phyloP scores from a whole-genome alignment of 345 rosid species.

The Rhizophora apiculata region DNA sequence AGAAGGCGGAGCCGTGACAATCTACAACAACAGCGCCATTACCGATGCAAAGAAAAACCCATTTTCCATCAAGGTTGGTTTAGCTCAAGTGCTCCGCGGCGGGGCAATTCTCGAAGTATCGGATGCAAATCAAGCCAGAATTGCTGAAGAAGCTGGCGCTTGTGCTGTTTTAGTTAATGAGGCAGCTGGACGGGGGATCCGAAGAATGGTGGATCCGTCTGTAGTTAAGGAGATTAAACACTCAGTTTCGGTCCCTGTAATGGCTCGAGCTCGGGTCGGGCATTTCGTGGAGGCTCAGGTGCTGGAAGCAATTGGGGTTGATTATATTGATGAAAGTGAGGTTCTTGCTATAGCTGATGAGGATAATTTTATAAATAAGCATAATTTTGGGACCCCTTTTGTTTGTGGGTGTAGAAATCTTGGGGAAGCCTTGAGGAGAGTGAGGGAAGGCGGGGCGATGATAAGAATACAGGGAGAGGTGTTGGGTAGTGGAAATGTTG shows the following conservation, averaged over 20 bases:
- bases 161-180: conserved; percentile 23
- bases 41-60: conserved; percentile 22
- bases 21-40: conserved; percentile 21
- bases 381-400: conserved; percentile 43
- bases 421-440: conserved; percentile 47
- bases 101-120: conserved; percentile 32
- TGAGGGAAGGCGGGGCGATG: conserved; percentile 52
- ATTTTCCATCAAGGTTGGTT: conserved; percentile 23
- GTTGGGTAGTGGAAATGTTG: conserved; percentile 25
- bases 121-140: conserved; percentile 20
- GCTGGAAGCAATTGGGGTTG: conserved; percentile 32
- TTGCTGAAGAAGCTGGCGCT: conserved; percentile 33
- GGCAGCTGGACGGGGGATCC: conserved; percentile 7
- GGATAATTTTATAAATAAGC: conserved; percentile 47
- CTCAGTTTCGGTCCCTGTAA: conserved; percentile 32
- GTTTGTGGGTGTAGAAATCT: conserved; percentile 41
- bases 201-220: conserved; percentile 23
- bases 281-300: conserved; percentile 44
- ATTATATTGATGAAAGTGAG: conserved; percentile 39
- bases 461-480: conserved; percentile 44
- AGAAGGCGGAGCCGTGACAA: conserved; percentile 25
- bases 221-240: conserved; percentile 28
- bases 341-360: conserved; percentile 31
- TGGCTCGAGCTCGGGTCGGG: conserved; percentile 32
- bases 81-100: conserved; percentile 31